phyloP scores from a whole-genome alignment of 164 flowering plant species.

The Magnolia changhungtana region DNA sequence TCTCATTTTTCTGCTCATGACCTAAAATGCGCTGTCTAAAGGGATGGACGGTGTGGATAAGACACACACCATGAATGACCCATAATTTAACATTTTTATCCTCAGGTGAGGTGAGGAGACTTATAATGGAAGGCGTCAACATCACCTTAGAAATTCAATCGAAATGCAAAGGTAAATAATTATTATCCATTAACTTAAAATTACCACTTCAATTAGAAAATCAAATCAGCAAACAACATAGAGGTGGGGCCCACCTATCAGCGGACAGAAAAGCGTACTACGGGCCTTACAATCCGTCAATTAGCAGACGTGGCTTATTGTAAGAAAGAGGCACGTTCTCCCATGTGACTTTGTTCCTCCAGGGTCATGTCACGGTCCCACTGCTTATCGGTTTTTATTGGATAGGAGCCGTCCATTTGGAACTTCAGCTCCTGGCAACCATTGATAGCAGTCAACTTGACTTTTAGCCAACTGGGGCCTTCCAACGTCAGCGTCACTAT shows the following conservation, averaged over 20 bases:
- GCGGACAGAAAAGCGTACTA: conserved; percentile 5
- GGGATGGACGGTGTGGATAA: too few relatives aligned
- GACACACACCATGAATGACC: too few relatives aligned
- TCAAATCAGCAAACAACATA: background rate
- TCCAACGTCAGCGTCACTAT: background rate
- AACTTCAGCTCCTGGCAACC: background rate
- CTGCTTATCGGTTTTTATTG: background rate
- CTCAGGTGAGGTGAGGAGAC: too few relatives aligned
- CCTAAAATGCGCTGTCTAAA: too few relatives aligned
- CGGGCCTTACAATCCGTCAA: conserved; percentile 20
- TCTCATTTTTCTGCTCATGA: too few relatives aligned
- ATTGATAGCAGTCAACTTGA: background rate
- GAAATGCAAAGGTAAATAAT: too few relatives aligned
- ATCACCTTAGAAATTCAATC: too few relatives aligned
- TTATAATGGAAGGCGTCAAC: too few relatives aligned
- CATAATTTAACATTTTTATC: too few relatives aligned
- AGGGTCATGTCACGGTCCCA: background rate
- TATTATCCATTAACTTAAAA: too few relatives aligned
- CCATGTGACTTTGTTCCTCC: background rate
- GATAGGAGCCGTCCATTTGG: background rate
- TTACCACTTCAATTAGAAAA: too few relatives aligned
- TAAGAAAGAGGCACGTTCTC: background rate
- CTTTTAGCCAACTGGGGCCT: background rate
- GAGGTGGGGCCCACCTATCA: background rate
- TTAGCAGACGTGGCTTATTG: conserved; percentile 15